Evolutionary conservation across 148 eudicot genomes (phyloP).

Genomic region (Rhododendron griersonianum): DNA sequence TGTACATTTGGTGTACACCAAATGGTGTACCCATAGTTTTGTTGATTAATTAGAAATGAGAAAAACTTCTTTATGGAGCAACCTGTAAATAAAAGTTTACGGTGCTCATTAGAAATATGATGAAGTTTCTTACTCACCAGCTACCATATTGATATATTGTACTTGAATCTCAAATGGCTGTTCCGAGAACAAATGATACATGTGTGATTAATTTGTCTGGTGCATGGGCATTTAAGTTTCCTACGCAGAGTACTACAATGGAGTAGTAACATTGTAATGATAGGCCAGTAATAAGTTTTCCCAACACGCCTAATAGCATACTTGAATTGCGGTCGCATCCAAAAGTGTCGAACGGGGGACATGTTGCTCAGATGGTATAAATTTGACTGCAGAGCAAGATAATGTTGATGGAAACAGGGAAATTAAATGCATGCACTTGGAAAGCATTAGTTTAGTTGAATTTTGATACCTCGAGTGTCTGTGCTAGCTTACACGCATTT

Average conservation of each 20-base stretch:
- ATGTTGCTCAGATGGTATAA: neutral
- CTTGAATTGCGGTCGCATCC: no score
- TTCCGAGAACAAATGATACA: neutral
- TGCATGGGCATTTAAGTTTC: neutral
- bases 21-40: no score
- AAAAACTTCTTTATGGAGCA: no score
- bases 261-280: neutral
- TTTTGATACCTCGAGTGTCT: no score
- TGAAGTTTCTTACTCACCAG: no score
- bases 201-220: neutral
- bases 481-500: no score
- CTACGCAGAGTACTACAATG: no score
- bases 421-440: neutral
- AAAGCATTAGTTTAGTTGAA: neutral
- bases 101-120: no score
- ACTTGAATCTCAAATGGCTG: neutral
- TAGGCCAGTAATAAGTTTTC: neutral
- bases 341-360: neutral
- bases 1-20: no score
- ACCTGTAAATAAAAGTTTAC: no score
- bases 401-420: neutral
- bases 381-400: neutral
- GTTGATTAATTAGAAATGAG: no score
- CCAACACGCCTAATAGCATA: neutral
- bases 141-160: no score